Base-by-base conservation (phyloP, 2,329 filamentous ascomycete genomes). In the Elsinoe necatrix region DNA sequence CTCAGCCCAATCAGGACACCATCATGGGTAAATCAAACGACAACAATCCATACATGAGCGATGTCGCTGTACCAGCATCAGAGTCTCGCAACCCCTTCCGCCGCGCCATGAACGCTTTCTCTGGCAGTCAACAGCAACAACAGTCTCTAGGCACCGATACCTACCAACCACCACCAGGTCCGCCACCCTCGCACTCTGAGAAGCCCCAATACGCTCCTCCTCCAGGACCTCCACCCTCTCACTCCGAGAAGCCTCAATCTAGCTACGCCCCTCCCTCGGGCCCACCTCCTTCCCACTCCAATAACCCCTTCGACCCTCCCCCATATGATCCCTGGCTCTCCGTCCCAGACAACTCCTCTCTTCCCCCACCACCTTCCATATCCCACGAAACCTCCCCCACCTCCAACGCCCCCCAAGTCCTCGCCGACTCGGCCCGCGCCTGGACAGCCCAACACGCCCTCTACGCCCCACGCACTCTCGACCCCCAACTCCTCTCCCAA, bases 281-380 rank as follows among this genome's bases (percentile, higher is more conserved):
- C 12, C 69, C 71, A 18, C 72, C 69, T 1, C 69, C 69, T 16
- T 65, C 66, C 61, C 39, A 56, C 59, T 35, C 45, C 45, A 68
- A 68, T 21, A 67, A 68, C 45, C 68, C 64, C 58, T 67, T 65
- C 57, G 64, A 71, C 21, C 79, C 80, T 12, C 80, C 80, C 16
- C 76, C 79, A 23, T 82, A 82, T 62, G 85, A 89, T 67, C 82
- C 87, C 70, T 90, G 87, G 87, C 77, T 78, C 5, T 80, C 83
- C 2, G 84, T 89, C 1, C 85, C 86, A 0, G 86, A 90, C 68
- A 89, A 82, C 1, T 76, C 85, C 0, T 76, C 87, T 8, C 80
- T 90, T 42, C 86, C 86, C 1, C 86, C 86, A 0, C 87, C 87
- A 0, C 87, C 87, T 0, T 79, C 80, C 27, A 77, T 89, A 55